Evolutionary conservation across 345 rosid species (phyloP).

Genomic region (Moringa oleifera): DNA sequence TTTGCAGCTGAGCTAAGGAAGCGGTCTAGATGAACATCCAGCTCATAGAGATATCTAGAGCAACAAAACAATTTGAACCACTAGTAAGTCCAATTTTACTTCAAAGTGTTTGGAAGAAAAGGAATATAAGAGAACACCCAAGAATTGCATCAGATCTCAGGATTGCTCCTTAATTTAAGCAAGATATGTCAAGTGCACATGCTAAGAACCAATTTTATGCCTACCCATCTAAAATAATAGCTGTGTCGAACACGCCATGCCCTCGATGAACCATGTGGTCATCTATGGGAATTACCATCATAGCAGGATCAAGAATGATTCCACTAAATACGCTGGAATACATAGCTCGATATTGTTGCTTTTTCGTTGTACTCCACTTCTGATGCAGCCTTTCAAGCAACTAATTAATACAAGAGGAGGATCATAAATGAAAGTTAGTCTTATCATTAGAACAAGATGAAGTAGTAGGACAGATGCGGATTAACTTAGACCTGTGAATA

Average conservation of each 20-base stretch:
- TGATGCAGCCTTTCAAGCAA: constrained; percentile 50
- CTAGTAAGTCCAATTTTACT: no score
- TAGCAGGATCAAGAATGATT: constrained; percentile 57
- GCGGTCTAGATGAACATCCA: constrained; percentile 62
- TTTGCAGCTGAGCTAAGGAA: constrained; percentile 52
- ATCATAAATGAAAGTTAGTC: constrained; percentile 1
- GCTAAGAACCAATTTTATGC: neutral
- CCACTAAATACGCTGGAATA: constrained; percentile 66
- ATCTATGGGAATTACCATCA: constrained; percentile 69
- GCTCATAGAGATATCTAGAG: constrained; percentile 50
- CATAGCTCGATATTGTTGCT: constrained; percentile 62
- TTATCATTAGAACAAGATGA: no score
- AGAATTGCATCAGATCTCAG: neutral
- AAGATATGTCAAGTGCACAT: neutral
- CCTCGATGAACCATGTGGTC: constrained; percentile 84
- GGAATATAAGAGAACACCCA: neutral
- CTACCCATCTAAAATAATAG: constrained; percentile 57
- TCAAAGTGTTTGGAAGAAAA: neutral
- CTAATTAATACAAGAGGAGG: constrained; percentile 20
- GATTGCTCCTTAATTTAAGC: neutral
- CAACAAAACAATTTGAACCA: neutral
- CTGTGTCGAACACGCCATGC: constrained; percentile 72
- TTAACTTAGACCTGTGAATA: neutral
- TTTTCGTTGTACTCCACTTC: constrained; percentile 51
- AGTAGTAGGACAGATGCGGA: no score